These are phyloP conservation scores for Cystobasidium ongulense DNA, from an alignment of 768 basidiomycete species.

Conservation along the genomic window DNA sequence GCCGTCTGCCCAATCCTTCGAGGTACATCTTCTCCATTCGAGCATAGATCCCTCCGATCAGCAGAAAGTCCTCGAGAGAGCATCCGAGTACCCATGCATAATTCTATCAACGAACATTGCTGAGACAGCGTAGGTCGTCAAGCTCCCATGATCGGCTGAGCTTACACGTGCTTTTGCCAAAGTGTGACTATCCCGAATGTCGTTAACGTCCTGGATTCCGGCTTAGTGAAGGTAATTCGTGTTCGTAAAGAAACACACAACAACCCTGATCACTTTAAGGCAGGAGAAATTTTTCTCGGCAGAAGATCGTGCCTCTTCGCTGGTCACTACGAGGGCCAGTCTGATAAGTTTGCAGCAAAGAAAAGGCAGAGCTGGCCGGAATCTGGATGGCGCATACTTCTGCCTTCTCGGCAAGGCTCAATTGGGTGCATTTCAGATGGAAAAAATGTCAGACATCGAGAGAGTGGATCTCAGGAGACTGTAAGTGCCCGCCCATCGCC, in stretches of 20 bases:
- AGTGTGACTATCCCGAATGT: conserved; percentile 3
- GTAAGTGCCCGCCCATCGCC: not conserved
- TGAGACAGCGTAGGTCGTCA: conserved; percentile 2
- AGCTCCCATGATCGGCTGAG: not conserved
- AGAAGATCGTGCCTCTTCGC: not conserved
- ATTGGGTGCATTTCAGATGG: not conserved
- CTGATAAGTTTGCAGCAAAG: not conserved
- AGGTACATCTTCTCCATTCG: not conserved
- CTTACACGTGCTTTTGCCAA: not conserved
- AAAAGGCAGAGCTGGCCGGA: conserved; percentile 4
- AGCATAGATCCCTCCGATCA: conserved; percentile 4
- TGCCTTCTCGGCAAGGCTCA: not conserved
- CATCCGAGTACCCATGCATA: not conserved
- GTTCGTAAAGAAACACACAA: too few relatives aligned
- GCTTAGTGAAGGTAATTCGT: not conserved
- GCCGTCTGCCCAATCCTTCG: not conserved
- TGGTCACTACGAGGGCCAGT: not conserved
- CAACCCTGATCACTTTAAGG: too few relatives aligned
- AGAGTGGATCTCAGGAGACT: not conserved
- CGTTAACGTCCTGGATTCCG: conserved; percentile 1
- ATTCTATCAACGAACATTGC: conserved; percentile 6
- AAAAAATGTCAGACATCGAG: conserved; percentile 3
- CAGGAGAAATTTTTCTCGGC: conserved; percentile 6
- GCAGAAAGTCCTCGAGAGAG: not conserved
- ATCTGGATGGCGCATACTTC: not conserved